Base-by-base conservation (phyloP, 129 eudicot genomes). In the Glebionis coronaria region DNA sequence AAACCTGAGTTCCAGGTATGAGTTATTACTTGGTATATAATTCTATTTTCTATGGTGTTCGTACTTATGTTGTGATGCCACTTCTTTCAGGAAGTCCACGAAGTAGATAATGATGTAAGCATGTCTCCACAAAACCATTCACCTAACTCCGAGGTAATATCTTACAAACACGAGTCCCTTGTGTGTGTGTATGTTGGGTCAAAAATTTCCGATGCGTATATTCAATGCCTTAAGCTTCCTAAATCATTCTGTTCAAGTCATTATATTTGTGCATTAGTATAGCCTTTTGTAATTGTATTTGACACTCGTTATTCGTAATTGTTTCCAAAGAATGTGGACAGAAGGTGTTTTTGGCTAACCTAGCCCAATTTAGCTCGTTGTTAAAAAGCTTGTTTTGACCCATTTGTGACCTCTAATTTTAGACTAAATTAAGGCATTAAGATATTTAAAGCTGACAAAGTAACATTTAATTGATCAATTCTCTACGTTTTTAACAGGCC, bases 1-100 rank as follows among this genome's bases (percentile, higher is more conserved):
- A 78, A 82, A 61, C 61, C 88, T 49, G 78, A 82, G 73, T 66
- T 61, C 65, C 76, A 40, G 96, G 96, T 91, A 83, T 69, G 38
- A 35, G 35, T 44, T 73, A 28, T 52, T 47, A 25, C 28, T 9
- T 21, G 56, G 16, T 27, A 16, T 42, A 19, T 27, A 44, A 40
- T 51, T 67, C 18, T 55, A 72, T 70, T 63, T 56, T 19, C 7
- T 68, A 29, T 18, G 46, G 45, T 25, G 50, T 18, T 66, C n/a
- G 52, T 60, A 67, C 64, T 73, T 73, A 66, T 52, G 28, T 55
- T 15, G 65, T 42, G 18, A 53, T 49, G 60, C 55, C 42, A 18
- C 21, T 66, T 46, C 62, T 3, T 63, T 64, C 95, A 93, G 98
- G 92, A 78, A 68, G 82, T 65, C 67, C 56, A 63, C 50, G 74